These are phyloP conservation scores for Xerocomus subilludens DNA, from an alignment of 1,284 basidiomycete genomes.

Conservation along the genomic window DNA sequence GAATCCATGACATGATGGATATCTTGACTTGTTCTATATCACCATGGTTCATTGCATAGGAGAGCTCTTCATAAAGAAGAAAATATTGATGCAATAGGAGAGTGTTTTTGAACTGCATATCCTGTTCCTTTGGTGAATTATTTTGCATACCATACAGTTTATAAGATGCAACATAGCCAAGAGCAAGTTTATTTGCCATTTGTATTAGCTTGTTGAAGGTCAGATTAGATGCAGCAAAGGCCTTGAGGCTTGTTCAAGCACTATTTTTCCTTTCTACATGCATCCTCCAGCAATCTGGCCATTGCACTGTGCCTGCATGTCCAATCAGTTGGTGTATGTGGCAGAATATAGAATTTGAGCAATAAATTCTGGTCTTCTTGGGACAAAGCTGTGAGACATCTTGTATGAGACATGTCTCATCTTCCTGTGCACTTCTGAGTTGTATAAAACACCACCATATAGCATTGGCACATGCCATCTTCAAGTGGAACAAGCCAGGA, in stretches of 20 bases:
- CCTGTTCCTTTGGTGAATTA: not conserved
- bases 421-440: too few species aligned
- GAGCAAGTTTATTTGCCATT: constrained; percentile 4
- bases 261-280: not conserved
- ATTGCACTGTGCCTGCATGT: not conserved
- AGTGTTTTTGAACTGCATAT: constrained; percentile 13
- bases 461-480: not conserved
- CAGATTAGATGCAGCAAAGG: not conserved
- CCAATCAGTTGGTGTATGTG: not conserved
- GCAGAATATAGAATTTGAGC: not conserved
- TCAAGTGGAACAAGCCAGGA: not conserved
- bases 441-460: too few species aligned
- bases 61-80: constrained; percentile 27
- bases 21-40: constrained; percentile 15
- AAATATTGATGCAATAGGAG: constrained; percentile 28
- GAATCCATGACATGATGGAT: constrained; percentile 19
- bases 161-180: not conserved
- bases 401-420: not conserved
- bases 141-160: not conserved
- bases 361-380: not conserved
- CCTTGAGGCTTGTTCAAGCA: not conserved
- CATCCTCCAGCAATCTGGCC: not conserved
- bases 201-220: not conserved
- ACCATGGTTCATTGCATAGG: constrained; percentile 19
- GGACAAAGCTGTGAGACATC: not conserved